Conservation (phyloP, 805 yeast genomes). For the Ogataea thermomethanolica region DNA sequence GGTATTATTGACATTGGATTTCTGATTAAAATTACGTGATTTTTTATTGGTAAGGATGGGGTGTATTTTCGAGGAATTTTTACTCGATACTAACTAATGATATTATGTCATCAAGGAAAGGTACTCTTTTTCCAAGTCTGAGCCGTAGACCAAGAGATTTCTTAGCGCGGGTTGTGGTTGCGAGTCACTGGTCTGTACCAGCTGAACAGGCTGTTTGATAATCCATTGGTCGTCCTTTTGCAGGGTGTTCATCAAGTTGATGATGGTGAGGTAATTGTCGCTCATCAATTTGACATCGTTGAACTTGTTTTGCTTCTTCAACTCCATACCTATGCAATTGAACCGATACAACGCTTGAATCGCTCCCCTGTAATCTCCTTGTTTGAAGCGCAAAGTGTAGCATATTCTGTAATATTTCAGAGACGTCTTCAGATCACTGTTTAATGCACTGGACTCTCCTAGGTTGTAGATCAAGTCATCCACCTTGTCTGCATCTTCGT, state of each 20-base stretch:
- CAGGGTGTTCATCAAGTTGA: constrained; percentile 38
- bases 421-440: constrained; percentile 30
- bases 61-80: neutral
- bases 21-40: constrained; percentile 1
- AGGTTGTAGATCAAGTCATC: constrained; percentile 38
- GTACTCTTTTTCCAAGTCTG: constrained; percentile 25
- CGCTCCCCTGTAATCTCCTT: constrained; percentile 49
- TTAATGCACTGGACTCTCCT: constrained; percentile 25
- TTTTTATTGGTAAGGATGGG: constrained; percentile 7
- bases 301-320: constrained; percentile 9
- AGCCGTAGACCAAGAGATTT: constrained; percentile 12
- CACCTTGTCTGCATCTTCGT: constrained; percentile 40
- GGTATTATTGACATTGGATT: constrained; percentile 4
- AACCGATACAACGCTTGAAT: constrained; percentile 42
- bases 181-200: constrained; percentile 6
- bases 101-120: constrained; percentile 11
- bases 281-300: constrained; percentile 22
- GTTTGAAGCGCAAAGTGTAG: constrained; percentile 47
- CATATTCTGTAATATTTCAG: constrained; percentile 47
- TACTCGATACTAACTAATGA: neutral
- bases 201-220: constrained; percentile 21
- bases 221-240: constrained; percentile 41
- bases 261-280: constrained; percentile 38
- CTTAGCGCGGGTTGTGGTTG: neutral
- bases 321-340: constrained; percentile 27